Conservation (phyloP, 139 green algal species). For the Astrephomene gubernaculifera region DNA sequence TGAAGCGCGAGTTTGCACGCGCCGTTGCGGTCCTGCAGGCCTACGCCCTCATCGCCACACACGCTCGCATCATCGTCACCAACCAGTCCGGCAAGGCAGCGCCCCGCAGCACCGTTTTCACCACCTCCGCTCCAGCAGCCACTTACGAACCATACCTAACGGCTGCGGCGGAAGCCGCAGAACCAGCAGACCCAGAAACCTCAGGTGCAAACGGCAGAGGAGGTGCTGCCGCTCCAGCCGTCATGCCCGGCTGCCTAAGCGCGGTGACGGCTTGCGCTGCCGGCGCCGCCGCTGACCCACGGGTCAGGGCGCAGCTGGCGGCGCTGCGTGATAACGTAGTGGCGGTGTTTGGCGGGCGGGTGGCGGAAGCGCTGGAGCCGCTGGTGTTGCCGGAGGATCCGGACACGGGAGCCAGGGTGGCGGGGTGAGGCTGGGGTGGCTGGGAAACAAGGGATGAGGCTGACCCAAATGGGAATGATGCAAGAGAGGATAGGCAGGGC, state of each 20-base stretch:
- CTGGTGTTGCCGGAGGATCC: conserved; percentile 59
- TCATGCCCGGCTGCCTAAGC: conserved; percentile 4
- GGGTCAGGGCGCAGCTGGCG: conserved; percentile 11
- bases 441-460: not conserved
- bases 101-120: conserved; percentile 71
- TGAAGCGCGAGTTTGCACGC: conserved; percentile 88
- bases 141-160: not conserved
- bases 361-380: conserved; percentile 69
- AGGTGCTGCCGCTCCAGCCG: not conserved
- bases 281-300: not conserved
- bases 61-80: conserved; percentile 75
- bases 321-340: conserved; percentile 79
- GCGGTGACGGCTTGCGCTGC: not conserved
- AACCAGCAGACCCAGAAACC: too few species aligned
- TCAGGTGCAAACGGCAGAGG: too few species aligned
- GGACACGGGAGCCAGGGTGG: not conserved
- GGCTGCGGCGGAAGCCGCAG: not conserved
- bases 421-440: not conserved
- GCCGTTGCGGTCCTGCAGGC: conserved; percentile 79
- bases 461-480: too few species aligned
- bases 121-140: conserved; percentile 61
- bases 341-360: conserved; percentile 82
- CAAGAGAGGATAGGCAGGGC: too few species aligned
- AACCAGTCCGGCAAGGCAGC: conserved; percentile 72
- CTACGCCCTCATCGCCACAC: conserved; percentile 78